Evolutionary conservation across 352 stramenopile species (phyloP), one percentile per base, ranked within the genome.

Genomic region (Bremia lactucae): DNA sequence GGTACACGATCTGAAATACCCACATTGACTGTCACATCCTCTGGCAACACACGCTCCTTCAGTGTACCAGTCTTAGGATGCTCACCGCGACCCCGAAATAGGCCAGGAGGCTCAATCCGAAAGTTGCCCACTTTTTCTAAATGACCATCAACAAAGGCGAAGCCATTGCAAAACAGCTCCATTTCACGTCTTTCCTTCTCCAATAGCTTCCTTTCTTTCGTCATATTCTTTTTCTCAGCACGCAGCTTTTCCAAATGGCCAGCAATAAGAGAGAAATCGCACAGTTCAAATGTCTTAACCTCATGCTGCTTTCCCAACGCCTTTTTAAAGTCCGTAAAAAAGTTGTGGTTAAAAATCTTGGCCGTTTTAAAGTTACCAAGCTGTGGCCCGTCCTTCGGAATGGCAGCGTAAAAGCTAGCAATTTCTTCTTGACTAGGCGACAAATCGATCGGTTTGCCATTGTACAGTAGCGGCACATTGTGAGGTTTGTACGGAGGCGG

Each of bases 321-420:
- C 24, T 84, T 72, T 33, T 80, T 82, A 37, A 96, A 96, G 49
- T 94, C 96, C 2, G 71, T 67, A 49, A 98, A 99, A 60, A 99
- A 99, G 62, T 99, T 99, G 45, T 97, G 97, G 56, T 97, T 97
- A 62, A 99, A 99, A 15, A 98, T 98, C 60, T 94, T 86, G 46
- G 83, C 88, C 2, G 91, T 98, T 57, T 97, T 98, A 4, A 83
- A 72, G 52, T 97, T 97, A 18, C 94, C 88, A 4, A 99, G 72
- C 58, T 99, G 96, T 50, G 97, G 97, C 0, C 95, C 96, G 50
- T 99, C 96, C 8, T 96, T 79, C 40, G 96, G 94, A 55, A 97
- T 97, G 19, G 82, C 77, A 1, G 94, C 94, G 56, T 97, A 97
- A 46, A 97, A 97, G 23, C 84, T 97, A 20, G 91, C 93, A 22